Conservation (phyloP, 2,329 filamentous ascomycete genomes). For the Penicillium sp. region DNA sequence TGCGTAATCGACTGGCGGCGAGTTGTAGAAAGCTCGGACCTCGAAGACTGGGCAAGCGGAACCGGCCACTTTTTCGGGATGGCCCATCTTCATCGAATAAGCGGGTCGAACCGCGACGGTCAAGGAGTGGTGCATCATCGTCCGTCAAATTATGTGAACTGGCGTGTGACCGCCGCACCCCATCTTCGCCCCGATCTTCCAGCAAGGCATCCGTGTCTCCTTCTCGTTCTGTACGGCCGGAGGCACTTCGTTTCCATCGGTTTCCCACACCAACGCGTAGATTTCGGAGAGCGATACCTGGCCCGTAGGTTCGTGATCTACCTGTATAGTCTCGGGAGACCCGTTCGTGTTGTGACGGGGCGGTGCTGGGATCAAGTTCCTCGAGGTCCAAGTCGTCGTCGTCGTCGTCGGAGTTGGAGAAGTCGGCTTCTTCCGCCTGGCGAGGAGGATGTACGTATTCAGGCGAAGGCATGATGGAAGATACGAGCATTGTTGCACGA, state of each 20-base stretch:
- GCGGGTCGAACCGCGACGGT: constrained; percentile 36
- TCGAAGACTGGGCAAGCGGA: constrained; percentile 66
- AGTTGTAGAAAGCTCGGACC: constrained; percentile 33
- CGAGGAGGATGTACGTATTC: constrained; percentile 35
- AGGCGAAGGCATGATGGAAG: constrained; percentile 32
- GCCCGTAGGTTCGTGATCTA: constrained; percentile 29
- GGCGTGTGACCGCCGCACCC: constrained; percentile 55
- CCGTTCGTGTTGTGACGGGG: constrained; percentile 20
- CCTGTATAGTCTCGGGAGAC: constrained; percentile 27
- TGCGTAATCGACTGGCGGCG: constrained; percentile 22
- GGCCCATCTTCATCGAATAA: constrained; percentile 33
- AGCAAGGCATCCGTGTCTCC: constrained; percentile 65
- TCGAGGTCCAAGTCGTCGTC: constrained; percentile 46
- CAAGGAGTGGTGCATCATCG: constrained; percentile 70
- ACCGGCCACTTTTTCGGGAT: constrained; percentile 48
- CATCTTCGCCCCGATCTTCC: constrained; percentile 55
- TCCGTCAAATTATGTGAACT: constrained; percentile 53
- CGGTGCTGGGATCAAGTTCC: constrained; percentile 41
- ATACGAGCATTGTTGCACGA: constrained; percentile 1
- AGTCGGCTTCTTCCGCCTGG: constrained; percentile 29
- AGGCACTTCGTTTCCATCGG: constrained; percentile 36
- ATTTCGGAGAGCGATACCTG: constrained; percentile 46
- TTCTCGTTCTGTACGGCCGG: constrained; percentile 40
- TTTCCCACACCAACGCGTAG: constrained; percentile 48
- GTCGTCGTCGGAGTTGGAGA: constrained; percentile 37